A percentile compares a stretch with the other conserved stretches of the same genome.
These are phyloP conservation scores for Podosphaera aphanis DNA, from an alignment of 2,329 filamentous ascomycete species.

Conservation along the genomic window DNA sequence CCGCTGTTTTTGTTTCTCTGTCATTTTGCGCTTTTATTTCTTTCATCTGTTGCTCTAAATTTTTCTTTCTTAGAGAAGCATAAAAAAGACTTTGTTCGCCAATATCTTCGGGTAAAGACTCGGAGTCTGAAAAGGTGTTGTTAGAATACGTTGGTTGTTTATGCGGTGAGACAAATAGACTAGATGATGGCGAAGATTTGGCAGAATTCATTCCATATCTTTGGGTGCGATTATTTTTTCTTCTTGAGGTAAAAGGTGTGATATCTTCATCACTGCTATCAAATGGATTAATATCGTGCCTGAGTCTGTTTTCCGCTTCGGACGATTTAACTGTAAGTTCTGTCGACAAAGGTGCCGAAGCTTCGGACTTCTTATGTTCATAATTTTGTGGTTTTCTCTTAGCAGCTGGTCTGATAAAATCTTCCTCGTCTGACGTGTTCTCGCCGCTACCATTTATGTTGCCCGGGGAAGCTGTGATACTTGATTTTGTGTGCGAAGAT, in stretches of 20 bases:
- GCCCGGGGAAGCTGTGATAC: not conserved
- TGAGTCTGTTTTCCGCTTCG: constrained; percentile 10
- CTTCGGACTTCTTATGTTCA: constrained; percentile 6
- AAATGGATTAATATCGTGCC: constrained; percentile 14
- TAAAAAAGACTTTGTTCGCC: constrained; percentile 37
- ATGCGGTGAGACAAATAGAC: constrained; percentile 21
- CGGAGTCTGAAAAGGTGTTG: constrained; percentile 11
- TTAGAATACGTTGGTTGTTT: constrained; percentile 9
- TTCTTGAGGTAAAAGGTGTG: constrained; percentile 8
- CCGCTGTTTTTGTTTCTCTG: constrained; percentile 12
- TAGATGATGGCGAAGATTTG: constrained; percentile 11
- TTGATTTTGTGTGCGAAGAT: not conserved
- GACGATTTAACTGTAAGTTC: constrained; percentile 23
- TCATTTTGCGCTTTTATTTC: constrained; percentile 34
- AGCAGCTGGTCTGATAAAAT: constrained; percentile 32
- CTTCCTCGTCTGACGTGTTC: constrained; percentile 19
- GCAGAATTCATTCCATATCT: constrained; percentile 8
- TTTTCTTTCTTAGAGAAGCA: constrained; percentile 50
- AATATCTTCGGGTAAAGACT: constrained; percentile 22
- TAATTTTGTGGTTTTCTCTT: constrained; percentile 40
- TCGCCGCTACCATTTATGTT: not conserved
- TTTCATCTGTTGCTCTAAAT: constrained; percentile 42
- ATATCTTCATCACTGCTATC: constrained; percentile 8
- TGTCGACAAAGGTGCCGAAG: constrained; percentile 16
- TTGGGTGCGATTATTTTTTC: constrained; percentile 9